Evolutionary conservation across 2,329 filamentous ascomycete genomes (phyloP), one percentile per base, ranked within the genome.

Genomic region (Fusarium musae): DNA sequence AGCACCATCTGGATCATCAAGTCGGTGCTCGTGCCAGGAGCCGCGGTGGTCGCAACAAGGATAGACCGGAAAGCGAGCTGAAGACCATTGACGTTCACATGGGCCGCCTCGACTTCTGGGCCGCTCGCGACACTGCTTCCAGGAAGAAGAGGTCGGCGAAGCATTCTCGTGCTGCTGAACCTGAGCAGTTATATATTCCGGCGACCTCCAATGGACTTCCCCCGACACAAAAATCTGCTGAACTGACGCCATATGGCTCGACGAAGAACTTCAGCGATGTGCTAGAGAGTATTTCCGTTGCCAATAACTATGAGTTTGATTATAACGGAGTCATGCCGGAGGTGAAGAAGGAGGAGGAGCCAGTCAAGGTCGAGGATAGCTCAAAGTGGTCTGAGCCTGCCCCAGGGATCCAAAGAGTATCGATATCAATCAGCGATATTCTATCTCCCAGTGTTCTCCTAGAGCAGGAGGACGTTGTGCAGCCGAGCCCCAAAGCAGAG

Each of bases 21-120:
- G 64, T 72, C 5, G 34, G n/a, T 2, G 66, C 75, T 6, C 78
- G 81, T 26, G 70, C 77, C 32, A 65, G 28, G 2, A 69, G 67
- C 4, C 74, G 80, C 4, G 26, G 59, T 5, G 60, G 4, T 7
- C 75, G 79, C 32, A 80, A 81, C 36, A 28, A 15, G 6, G 37
- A 39, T 5, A 71, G 49, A 28, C 66, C 64, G 16, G 56, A 64
- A 11, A 59, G 49, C 49, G 49, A 67, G 17, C 50, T 72, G 17
- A 79, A 76, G 59, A 79, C 77, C 5, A 65, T 78, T 9, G 79
- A 82, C 17, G 19, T 70, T 4, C 80, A 81, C 59, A 30, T 60
- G 64, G 80, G 80, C 2, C 59, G 80, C 40, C 60, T 82, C 37
- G 34, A 43, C 4, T 34, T 59, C 12, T 75, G 30, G 32, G 49